phyloP scores from a whole-genome alignment of 139 green algal genomes.

The Tetraselmis chui region DNA sequence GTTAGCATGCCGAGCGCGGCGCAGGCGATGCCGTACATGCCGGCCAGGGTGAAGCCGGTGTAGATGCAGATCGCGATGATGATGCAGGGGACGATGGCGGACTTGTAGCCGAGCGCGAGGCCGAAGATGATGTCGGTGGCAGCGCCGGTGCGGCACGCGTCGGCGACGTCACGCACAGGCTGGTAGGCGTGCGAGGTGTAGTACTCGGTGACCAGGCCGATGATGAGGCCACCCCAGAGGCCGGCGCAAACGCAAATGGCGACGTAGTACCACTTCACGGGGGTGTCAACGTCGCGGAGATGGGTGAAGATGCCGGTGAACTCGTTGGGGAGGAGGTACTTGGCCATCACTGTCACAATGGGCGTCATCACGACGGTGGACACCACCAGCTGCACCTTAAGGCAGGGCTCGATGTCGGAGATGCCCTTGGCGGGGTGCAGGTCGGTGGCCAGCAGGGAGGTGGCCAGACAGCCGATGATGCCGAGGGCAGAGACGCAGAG shows the following conservation, averaged over 20 bases:
- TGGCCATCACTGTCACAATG: slow-evolving; percentile 31
- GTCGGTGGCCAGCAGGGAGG: slow-evolving; percentile 88
- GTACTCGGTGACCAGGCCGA: slow-evolving; percentile 95
- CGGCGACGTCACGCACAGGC: slow-evolving; percentile 82
- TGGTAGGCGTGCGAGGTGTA: slow-evolving; percentile 90
- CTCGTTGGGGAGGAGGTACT: slow-evolving; percentile 44
- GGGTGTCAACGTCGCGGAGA: neutral
- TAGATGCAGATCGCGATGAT: slow-evolving; percentile 87
- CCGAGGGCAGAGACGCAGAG: slow-evolving; percentile 74
- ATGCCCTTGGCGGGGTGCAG: slow-evolving; percentile 61
- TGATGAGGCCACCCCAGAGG: slow-evolving; percentile 93
- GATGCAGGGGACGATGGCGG: slow-evolving; percentile 84
- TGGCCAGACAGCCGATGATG: slow-evolving; percentile 87
- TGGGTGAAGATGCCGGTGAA: slow-evolving; percentile 57
- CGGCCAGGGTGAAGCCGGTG: slow-evolving; percentile 66
- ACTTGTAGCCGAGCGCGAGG: slow-evolving; percentile 96
- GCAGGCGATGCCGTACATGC: slow-evolving; percentile 95
- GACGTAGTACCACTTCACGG: slow-evolving; percentile 65
- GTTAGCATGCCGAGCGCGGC: slow-evolving; percentile 93
- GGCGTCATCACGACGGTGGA: slow-evolving; percentile 85
- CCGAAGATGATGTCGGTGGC: slow-evolving; percentile 99
- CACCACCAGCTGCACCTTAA: slow-evolving; percentile 91
- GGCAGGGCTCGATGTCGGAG: slow-evolving; percentile 75
- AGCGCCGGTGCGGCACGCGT: slow-evolving; percentile 89
- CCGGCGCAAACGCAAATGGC: slow-evolving; percentile 86